Evolutionary conservation across 495 filamentous ascomycete species (phyloP), one percentile per base, ranked within the genome.

Genomic region (Geoglossum glabrum): DNA sequence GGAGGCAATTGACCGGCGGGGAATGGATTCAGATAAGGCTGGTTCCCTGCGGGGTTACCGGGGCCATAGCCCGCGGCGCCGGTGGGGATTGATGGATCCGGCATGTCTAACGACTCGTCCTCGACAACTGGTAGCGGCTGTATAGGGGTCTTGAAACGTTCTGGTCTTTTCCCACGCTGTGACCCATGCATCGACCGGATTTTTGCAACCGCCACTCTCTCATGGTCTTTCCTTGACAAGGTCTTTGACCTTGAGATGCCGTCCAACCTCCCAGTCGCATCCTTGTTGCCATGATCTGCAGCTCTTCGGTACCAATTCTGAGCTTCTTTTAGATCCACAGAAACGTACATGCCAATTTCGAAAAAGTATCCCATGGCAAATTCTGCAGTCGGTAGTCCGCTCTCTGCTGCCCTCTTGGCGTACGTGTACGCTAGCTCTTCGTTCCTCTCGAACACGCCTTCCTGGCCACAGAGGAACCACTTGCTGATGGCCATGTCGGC

Each of bases 321-420:
- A 4, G 92, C 92, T 68, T 92, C 85, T 61, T 81, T 79, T 43
- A 95, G 72, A 66, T 96, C 83, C 28, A 84, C 81, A 1, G 76
- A 76, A 21, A 90, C 85, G 64, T 85, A 84, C 64, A 97, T 87
- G 58, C 92, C 92, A 61, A 98, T 90, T 69, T 98, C 92, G 68
- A 90, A 83, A 69, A 96, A 98, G 68, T 98, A 98, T 5, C 92
- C 92, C 75, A 98, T 79, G 46, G 93, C 92, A 63, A 98, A 98
- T 68, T 96, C 88, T 21, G 90, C 92, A 0, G 90, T 97, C 1
- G 87, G 76, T 45, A 97, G 77, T 26, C 86, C 85, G 33, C 78
- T 76, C 55, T 78, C 71, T 30, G 92, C 90, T 4, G 92, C 92
- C 49, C 88, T 78, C 57, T 88, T 80, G 26, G 93, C 93, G 65